These are phyloP conservation scores for Erysimum cheiri DNA, from an alignment of 441 rosid genomes.

Conservation along the genomic window DNA sequence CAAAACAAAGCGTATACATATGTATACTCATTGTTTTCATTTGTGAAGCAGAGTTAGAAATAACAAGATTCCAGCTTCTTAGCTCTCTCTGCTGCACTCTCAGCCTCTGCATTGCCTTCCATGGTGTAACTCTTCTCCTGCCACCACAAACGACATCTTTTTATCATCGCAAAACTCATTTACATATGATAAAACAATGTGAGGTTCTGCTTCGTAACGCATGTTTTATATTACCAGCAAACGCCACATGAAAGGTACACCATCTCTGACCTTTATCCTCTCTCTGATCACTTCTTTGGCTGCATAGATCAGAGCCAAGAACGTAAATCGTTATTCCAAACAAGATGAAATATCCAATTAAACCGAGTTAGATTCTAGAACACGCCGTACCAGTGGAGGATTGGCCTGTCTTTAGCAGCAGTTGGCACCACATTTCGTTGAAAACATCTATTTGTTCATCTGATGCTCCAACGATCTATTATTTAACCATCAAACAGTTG, in stretches of 20 bases:
- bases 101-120: conserved; percentile 58
- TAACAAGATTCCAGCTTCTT: conserved; percentile 59
- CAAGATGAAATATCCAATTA: neutral
- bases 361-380: conserved; percentile 14
- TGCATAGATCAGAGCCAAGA: conserved; percentile 41
- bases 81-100: conserved; percentile 53
- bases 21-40: neutral
- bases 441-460: conserved; percentile 91
- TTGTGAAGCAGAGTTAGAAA: conserved; percentile 44
- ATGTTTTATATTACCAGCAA: conserved; percentile 55
- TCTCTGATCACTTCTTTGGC: conserved; percentile 64
- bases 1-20: neutral
- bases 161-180: conserved; percentile 4
- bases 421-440: conserved; percentile 74
- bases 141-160: conserved; percentile 8
- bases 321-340: neutral
- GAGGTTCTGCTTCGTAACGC: conserved; percentile 1
- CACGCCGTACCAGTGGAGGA: conserved; percentile 55
- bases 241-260: conserved; percentile 80
- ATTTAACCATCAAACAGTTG: conserved; percentile 14
- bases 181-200: neutral
- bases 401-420: conserved; percentile 70
- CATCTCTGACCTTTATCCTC: conserved; percentile 66
- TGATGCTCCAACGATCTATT: conserved; percentile 78
- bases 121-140: conserved; percentile 71